Conservation (phyloP, 2,329 filamentous ascomycete genomes). For the Fusarium sp. region DNA sequence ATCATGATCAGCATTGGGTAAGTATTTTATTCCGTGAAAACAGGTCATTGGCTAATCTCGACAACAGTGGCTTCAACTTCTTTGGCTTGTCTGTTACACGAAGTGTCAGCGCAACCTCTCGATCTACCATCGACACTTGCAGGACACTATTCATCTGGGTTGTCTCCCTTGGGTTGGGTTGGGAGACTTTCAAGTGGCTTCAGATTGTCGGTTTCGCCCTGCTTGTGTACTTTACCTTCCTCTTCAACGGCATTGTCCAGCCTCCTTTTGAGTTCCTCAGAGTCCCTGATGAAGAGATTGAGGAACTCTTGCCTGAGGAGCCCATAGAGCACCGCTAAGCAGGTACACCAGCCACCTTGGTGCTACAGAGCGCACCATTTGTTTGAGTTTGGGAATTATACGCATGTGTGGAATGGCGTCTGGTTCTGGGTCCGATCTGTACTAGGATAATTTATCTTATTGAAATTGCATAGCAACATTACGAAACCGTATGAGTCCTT, state of each 20-base stretch:
- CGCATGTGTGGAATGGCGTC: slow-evolving; percentile 21
- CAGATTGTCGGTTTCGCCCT: slow-evolving; percentile 91
- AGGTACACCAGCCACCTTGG: neutral
- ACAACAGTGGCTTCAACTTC: slow-evolving; percentile 91
- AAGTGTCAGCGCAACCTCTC: slow-evolving; percentile 89
- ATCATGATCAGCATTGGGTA: slow-evolving; percentile 99
- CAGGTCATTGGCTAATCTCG: slow-evolving; percentile 32
- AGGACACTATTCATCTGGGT: slow-evolving; percentile 99
- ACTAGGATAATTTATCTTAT: slow-evolving; percentile 17
- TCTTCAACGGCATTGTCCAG: slow-evolving; percentile 94
- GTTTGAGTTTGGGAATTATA: neutral
- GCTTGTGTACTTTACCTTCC: slow-evolving; percentile 94
- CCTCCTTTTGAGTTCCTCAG: slow-evolving; percentile 82
- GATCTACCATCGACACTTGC: slow-evolving; percentile 97
- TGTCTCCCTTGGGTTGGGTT: slow-evolving; percentile 90
- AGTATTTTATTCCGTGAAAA: slow-evolving; percentile 12
- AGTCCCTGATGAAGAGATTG: slow-evolving; percentile 64
- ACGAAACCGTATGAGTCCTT: slow-evolving; percentile 11
- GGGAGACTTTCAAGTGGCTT: slow-evolving; percentile 98
- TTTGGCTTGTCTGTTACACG: slow-evolving; percentile 96
- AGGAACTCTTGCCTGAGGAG: slow-evolving; percentile 83
- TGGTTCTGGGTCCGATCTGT: slow-evolving; percentile 17
- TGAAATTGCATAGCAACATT: slow-evolving; percentile 8
- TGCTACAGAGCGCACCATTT: neutral
- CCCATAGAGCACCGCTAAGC: slow-evolving; percentile 79